These are phyloP conservation scores for Helotiales sp. DNA, from an alignment of 2,329 filamentous ascomycete genomes.

Conservation along the genomic window DNA sequence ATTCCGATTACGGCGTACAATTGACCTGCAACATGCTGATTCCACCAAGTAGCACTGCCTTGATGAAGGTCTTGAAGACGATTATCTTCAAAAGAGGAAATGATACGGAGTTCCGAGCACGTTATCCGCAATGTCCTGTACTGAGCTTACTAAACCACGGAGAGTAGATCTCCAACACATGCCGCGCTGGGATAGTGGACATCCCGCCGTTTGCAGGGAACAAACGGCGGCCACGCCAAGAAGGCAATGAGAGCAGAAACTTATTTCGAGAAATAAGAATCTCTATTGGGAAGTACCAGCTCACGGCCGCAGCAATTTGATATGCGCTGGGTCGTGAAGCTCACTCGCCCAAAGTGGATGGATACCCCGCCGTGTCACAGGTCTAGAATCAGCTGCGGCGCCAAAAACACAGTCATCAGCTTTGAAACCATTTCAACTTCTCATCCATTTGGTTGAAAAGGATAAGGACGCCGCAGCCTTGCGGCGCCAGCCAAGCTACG, in stretches of 20 bases:
- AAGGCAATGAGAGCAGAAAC: neutral
- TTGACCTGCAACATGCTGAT: neutral
- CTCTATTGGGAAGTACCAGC: neutral
- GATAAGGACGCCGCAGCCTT: slow-evolving; percentile 10
- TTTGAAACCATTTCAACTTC: neutral
- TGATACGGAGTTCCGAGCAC: neutral
- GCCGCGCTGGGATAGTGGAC: neutral
- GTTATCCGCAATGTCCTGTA: neutral
- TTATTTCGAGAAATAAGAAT: neutral
- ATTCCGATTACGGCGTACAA: neutral
- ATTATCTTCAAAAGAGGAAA: neutral
- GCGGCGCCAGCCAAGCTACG: neutral
- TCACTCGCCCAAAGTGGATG: neutral
- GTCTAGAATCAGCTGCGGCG: neutral
- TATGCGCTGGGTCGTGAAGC: neutral
- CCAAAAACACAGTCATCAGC: slow-evolving; percentile 9
- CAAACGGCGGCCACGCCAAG: neutral
- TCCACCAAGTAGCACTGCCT: slow-evolving; percentile 1
- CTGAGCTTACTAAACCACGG: neutral
- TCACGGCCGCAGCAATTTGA: neutral
- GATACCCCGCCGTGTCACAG: neutral
- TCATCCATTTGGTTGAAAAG: slow-evolving; percentile 1
- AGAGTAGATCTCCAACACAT: neutral
- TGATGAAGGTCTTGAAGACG: neutral
- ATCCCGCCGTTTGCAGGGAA: neutral